Conservation (phyloP, 805 yeast genomes). For the Metschnikowia gelsemii region DNA sequence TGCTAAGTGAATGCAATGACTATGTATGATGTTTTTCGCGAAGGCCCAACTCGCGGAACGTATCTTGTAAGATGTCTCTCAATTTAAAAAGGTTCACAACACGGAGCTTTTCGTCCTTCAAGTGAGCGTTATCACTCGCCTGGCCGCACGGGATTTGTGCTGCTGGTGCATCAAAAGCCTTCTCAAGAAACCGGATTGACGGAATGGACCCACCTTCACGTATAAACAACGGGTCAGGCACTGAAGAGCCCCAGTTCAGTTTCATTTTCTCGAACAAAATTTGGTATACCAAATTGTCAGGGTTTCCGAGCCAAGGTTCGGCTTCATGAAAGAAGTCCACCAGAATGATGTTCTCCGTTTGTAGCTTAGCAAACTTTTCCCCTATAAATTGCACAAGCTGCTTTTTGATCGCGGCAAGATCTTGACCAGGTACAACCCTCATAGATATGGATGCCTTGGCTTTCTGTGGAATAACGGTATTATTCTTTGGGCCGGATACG, state of each 20-base stretch:
- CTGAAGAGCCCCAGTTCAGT: constrained; percentile 62
- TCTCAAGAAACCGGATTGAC: constrained; percentile 79
- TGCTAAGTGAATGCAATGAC: not conserved
- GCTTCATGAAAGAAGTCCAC: constrained; percentile 76
- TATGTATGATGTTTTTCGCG: not conserved
- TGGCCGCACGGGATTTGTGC: constrained; percentile 98
- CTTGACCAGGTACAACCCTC: constrained; percentile 88
- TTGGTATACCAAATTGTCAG: constrained; percentile 68
- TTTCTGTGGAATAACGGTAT: constrained; percentile 82
- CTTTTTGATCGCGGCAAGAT: constrained; percentile 54
- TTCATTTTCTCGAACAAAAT: constrained; percentile 61
- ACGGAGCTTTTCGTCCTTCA: constrained; percentile 81
- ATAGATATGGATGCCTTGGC: constrained; percentile 78
- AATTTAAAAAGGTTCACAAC: constrained; percentile 75
- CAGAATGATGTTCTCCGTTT: constrained; percentile 60
- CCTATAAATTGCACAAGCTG: constrained; percentile 48
- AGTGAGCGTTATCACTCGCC: constrained; percentile 89
- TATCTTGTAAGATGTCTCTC: constrained; percentile 58
- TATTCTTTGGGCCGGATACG: constrained; percentile 88
- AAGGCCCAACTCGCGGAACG: constrained; percentile 43
- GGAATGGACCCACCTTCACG: constrained; percentile 98
- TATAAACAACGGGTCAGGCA: constrained; percentile 71
- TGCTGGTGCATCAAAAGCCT: constrained; percentile 79
- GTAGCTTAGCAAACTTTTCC: constrained; percentile 46
- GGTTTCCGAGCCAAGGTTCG: constrained; percentile 95